Evolutionary conservation across 148 eudicot species (phyloP), one percentile per base, ranked within the genome.

Genomic region (Chenopodium quinoa): DNA sequence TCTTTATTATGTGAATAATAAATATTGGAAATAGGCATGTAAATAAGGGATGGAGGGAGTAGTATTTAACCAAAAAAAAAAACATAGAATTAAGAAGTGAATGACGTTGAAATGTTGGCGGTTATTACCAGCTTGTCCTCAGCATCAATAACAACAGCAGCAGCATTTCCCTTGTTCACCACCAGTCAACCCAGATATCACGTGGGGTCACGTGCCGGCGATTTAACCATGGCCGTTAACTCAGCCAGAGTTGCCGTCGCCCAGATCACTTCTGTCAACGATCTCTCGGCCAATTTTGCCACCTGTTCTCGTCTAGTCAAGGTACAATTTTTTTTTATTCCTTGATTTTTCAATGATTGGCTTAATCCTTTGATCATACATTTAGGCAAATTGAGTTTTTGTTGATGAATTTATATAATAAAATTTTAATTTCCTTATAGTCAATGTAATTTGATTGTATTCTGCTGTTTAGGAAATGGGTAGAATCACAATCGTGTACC

Each of bases 181-280:
- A 25, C 10, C 50, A 34, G 7, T 16, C 50, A 7, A 71, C 34
- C 69, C 78, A 66, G 11, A 63, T 29, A 20, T 52, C 79, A 25
- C 79, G 56, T 74, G 83, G 20, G 22, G 22, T 7, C 80, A 76
- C 84, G 80, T 63, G 74, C 84, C 87, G 79, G 47, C 78, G 85
- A 82, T 56, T 83, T 87, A 83, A 79, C 78, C 81, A 91, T 91
- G 93, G 89, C 97, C 75, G 84, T 63, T 27, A 90, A 83, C 83
- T 84, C 92, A 70, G 87, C 89, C 75, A 89, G 93, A 71, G 91
- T 94, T 72, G 96, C 98, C 83, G 96, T 93, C 83, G 98, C 94
- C 74, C 96, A 94, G 90, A 94, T 94, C 94, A 94, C 98, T 72
- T 92, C 98, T 37, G 81, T 91, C 92, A 92, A 92, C 78, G 94